Base-by-base conservation (phyloP, 2,329 filamentous ascomycete species). In the Ceratocystis harringtonii region DNA sequence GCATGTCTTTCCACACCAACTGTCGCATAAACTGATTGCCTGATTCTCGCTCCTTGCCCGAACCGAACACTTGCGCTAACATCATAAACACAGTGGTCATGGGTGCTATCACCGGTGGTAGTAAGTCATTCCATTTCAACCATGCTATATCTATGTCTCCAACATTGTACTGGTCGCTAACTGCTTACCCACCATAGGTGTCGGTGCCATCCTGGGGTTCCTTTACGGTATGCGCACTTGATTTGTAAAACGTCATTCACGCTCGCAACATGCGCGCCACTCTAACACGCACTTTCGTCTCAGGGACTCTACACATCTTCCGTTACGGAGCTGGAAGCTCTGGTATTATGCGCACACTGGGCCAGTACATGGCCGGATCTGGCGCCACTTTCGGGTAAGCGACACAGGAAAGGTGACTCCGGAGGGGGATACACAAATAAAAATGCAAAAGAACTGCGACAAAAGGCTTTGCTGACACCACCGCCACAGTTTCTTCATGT, bases 61-160 rank as follows among this genome's bases (percentile, higher is more conserved):
- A 32, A 8, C 44, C n/a, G 43, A 60, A 22, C 41, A 41, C 25
- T 4, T 61, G 52, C 43, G 62, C 62, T 66, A 61, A 64, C 65
- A 60, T 36, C 30, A 6, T 28, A 19, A n/a, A 19, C 30, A 61
- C 74, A 95, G 91, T 92, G 76, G 96, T 96, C 81, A 96, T 97
- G 91, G 94, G 94, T 71, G 91, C 89, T 69, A 87, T 99, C 87
- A 97, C 97, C 91, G 94, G 94, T 71, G 90, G 91, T 75, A 95
- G 92, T 97, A 88, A 72, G 91, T 84, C 63, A 63, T 64, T 45
- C 58, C 28, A 19, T 64, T 22, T 10, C 5, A 28, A 4, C 12
- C 25, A 6, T 28, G 12, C 4, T 6, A 55, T 55, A 6, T 25
- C 22, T 6, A 19, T 15, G 7, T 22, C 25, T 25, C 5, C 25